These are phyloP conservation scores for Microdochium bolleyi DNA, from an alignment of 2,329 filamentous ascomycete species.

Conservation along the genomic window DNA sequence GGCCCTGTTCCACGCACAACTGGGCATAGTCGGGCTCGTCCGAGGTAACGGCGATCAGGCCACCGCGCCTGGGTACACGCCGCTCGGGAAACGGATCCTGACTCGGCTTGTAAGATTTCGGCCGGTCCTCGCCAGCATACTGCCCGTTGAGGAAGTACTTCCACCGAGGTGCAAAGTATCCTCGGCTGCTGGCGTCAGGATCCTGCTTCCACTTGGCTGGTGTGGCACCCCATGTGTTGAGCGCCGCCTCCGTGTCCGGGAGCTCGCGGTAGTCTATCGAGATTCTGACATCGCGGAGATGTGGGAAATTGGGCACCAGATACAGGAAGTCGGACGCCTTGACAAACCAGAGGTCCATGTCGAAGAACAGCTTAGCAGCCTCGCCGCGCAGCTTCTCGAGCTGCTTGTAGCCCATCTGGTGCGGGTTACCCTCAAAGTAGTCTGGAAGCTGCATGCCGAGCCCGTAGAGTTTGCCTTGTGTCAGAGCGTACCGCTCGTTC, in stretches of 20 bases:
- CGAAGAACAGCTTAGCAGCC: constrained; percentile 44
- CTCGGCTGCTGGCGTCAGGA: constrained; percentile 41
- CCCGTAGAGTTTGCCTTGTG: constrained; percentile 38
- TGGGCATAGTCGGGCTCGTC: constrained; percentile 49
- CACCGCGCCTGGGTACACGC: constrained; percentile 43
- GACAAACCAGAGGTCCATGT: constrained; percentile 58
- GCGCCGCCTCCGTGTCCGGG: constrained; percentile 39
- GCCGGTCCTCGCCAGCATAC: constrained; percentile 42
- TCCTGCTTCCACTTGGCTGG: constrained; percentile 52
- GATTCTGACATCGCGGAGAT: constrained; percentile 48
- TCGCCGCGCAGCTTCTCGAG: constrained; percentile 38
- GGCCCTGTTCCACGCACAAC: constrained; percentile 49
- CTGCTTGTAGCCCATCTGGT: constrained; percentile 30
- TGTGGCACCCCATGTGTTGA: constrained; percentile 26
- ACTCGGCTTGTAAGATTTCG: constrained; percentile 38
- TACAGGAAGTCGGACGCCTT: constrained; percentile 59
- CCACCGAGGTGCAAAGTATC: constrained; percentile 46
- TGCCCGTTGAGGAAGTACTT: constrained; percentile 52
- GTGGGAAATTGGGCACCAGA: constrained; percentile 47
- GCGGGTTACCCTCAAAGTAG: constrained; percentile 41
- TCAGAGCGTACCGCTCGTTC: constrained; percentile 47
- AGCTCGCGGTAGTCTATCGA: constrained; percentile 53
- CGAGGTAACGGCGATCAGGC: constrained; percentile 42
- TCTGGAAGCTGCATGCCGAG: constrained; percentile 44
- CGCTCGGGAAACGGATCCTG: constrained; percentile 45